Evolutionary conservation across 2,329 filamentous ascomycete species (phyloP), one percentile per base, ranked within the genome.

Genomic region (Pseudocercospora cruenta): DNA sequence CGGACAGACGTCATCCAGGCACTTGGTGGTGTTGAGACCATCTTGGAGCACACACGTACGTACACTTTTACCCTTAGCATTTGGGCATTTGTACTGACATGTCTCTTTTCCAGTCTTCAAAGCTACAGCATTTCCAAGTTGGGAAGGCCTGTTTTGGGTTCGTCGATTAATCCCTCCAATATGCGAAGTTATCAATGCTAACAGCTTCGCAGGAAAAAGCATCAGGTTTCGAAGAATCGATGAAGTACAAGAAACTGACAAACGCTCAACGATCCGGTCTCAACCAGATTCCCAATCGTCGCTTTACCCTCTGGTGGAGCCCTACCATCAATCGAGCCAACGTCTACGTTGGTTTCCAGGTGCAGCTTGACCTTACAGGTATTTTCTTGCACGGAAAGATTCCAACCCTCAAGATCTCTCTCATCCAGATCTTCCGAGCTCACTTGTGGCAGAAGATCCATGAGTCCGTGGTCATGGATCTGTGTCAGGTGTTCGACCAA

Each of bases 371-470:
- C 86, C 82, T 99, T 64, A 99, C 96, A 0, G 95, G 95, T 78
- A 99, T 99, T 68, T 99, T 99, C 88, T 85, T 99, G 77, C 96
- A 99, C 83, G 95, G 95, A 74, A 99, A 99, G 82, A 99, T 99
- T 64, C 96, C 95, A 0, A 99, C 95, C 0, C 82, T 99, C 51
- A 99, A 99, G 82, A 99, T 99, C 69, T 97, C 94, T 0, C 84
- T 99, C 62, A 99, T 99, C 67, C 95, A 99, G 78, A 99, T 99
- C 74, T 99, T 99, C 91, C 90, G 95, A 78, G 95, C 96, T 60
- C 95, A 99, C 87, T 89, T 99, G 84, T 99, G 95, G 95, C 95
- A 99, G 80, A 99, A 99, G 85, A 98, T 99, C 55, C 96, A 99
- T 80, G 95, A 99, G 80, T 96, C 92, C 0, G 94, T 98, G 0